Base-by-base conservation (phyloP, 176 grass and related monocot species). In the Oryza australiensis region DNA sequence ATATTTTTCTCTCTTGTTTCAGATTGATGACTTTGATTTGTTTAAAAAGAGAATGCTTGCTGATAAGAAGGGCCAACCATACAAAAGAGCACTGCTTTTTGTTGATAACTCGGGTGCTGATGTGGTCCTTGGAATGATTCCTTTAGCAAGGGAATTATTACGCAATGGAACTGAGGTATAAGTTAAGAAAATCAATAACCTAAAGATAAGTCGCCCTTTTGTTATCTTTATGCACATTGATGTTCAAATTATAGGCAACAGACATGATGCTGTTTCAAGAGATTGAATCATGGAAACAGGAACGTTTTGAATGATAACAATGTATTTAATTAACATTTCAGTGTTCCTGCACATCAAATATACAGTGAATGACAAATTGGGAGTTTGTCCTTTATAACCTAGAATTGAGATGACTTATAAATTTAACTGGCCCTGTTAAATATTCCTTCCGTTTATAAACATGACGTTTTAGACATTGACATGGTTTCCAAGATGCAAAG, bases 81-180 rank as follows among this genome's bases (percentile, higher is more conserved):
- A 98, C 82, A 95, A 91, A 90, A 95, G 93, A 90, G 96, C 93
- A 83, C 86, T 98, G 81, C 68, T 98, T 57, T 98, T 94, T 81
- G 96, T 98, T 86, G 96, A 98, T 90, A 98, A 95, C 76, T 90
- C 96, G 12, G 96, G 96, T 73, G 96, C 96, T 88, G 96, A 98
- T 85, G 83, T 98, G 62, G 92, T 98, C 77, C 92, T 98, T 64
- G 96, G 96, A 66, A 98, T 98, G 96, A 90, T 98, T 87, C 96
- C 93, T 70, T 95, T 98, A 81, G 96, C 96, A 67, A 82, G 96
- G 45, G 93, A 98, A 64, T 67, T 98, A 74, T 82, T 98, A 66
- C 88, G 96, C 62, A 76, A 68, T 78, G 96, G 96, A 72, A 95
- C 91, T 11, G 93, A 98, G 96, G 96, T 94, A 84, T 88, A 66